Base-by-base conservation (phyloP, 2,329 filamentous ascomycete genomes). In the Thermomyces lanuginosus region DNA sequence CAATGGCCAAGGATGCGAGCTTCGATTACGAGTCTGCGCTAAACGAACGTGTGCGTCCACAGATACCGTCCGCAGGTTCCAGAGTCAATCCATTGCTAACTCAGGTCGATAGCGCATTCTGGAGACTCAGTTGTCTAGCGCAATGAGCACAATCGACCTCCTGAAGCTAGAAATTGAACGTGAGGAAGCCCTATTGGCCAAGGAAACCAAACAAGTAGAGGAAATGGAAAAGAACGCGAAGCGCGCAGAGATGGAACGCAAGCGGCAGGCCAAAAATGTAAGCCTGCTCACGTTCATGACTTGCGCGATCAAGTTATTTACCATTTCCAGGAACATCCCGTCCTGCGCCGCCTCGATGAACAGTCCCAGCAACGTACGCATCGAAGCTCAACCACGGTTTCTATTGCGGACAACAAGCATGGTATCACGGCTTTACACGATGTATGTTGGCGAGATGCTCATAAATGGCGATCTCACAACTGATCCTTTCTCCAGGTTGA, bases 11-110 rank as follows among this genome's bases (percentile, higher is more conserved):
- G 28, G 54, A 56, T 21, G 45, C 46, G 0, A 47, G 45, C 26
- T 60, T 60, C 34, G 53, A 59, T 34, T 56, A 56, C 22, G 56
- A 59, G 30, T 42, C 50, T 26, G 53, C 49, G 4, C 42, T 60
- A 6, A 43, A 54, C 31, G 54, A 57, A 35, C 54, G 56, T 40
- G 54, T 57, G 40, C 24, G 52, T 36, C 26, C n/a, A 19, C 5
- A n/a, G 4, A 16, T 15, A 14, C 4, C 6, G 18, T 16, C 7
- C 4, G 26, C 8, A 7, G 11, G 11, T n/a, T n/a, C n/a, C n/a
- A n/a, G n/a, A n/a, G n/a, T n/a, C n/a, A 8, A 12, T 10, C 19
- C 9, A n/a, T 11, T 18, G 16, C 22, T 30, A 16, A 31, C 19
- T 18, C 15, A 20, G n/a, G n/a, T 21, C 4, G 19, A 19, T 29